A percentile compares a stretch with the other conserved stretches of the same genome.
Conservation (phyloP, 257 asterid species). For the Lantana camara region DNA sequence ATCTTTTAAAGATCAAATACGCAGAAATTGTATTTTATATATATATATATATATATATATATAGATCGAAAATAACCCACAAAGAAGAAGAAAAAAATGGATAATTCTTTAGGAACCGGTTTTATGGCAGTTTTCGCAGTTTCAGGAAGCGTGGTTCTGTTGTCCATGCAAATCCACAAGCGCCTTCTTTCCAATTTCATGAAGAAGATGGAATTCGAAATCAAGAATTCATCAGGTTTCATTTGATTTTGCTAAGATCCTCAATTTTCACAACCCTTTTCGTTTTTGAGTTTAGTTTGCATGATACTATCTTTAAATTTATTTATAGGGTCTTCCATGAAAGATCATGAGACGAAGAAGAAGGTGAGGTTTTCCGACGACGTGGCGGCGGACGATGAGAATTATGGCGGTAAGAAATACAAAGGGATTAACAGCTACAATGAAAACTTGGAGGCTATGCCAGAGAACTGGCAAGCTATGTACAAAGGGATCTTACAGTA, state of each 20-base stretch:
- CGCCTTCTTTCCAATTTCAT: constrained; percentile 84
- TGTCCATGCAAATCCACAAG: constrained; percentile 78
- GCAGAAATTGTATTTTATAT: neutral
- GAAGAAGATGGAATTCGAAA: constrained; percentile 69
- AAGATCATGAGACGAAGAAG: constrained; percentile 46
- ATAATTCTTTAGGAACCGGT: constrained; percentile 56
- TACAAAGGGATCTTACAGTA: constrained; percentile 63
- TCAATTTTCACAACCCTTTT: neutral
- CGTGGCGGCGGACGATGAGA: constrained; percentile 10
- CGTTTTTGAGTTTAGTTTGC: neutral
- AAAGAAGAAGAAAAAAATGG: constrained; percentile 41
- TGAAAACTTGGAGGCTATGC: constrained; percentile 64
- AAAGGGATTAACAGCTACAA: constrained; percentile 11
- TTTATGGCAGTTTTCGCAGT: constrained; percentile 85
- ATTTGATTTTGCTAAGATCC: no score
- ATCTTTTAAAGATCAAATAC: neutral
- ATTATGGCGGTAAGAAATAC: constrained; percentile 6
- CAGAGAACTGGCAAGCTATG: constrained; percentile 77
- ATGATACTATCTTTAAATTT: neutral
- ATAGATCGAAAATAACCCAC: neutral
- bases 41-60: no score
- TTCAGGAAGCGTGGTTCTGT: constrained; percentile 80
- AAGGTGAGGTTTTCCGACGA: constrained; percentile 59
- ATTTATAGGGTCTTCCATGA: constrained; percentile 27
- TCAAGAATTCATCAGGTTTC: constrained; percentile 42